These are phyloP conservation scores for Talaromyces sp. DNA, from an alignment of 2,329 filamentous ascomycete species.

Conservation along the genomic window DNA sequence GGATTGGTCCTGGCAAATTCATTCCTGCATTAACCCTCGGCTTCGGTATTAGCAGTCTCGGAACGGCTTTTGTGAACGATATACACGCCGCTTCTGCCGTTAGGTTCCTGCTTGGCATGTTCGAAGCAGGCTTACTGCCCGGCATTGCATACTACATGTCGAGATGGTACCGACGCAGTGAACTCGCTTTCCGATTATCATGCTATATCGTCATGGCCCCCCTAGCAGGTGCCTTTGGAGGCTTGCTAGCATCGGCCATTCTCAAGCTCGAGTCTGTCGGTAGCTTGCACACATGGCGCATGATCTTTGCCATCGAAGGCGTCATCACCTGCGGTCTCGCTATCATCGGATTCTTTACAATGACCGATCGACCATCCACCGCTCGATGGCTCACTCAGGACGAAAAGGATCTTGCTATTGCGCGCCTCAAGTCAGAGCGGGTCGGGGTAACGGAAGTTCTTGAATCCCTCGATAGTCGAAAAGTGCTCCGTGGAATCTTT, in stretches of 20 bases:
- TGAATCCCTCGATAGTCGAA: constrained; percentile 59
- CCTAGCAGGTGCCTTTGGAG: constrained; percentile 60
- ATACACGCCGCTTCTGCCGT: constrained; percentile 55
- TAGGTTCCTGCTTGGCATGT: constrained; percentile 78
- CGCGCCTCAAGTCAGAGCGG: constrained; percentile 61
- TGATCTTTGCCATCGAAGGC: constrained; percentile 61
- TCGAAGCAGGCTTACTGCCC: constrained; percentile 67
- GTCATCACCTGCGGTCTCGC: constrained; percentile 59
- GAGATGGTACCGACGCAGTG: constrained; percentile 77
- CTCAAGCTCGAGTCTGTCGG: constrained; percentile 52
- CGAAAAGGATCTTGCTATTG: constrained; percentile 63
- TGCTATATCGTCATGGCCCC: constrained; percentile 82
- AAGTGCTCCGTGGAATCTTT: constrained; percentile 60
- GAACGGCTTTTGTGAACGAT: constrained; percentile 62
- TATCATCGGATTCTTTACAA: constrained; percentile 59
- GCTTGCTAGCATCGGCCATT: constrained; percentile 58
- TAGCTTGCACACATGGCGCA: constrained; percentile 57
- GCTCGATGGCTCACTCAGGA: constrained; percentile 67
- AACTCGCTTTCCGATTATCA: constrained; percentile 88
- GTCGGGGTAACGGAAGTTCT: constrained; percentile 60
- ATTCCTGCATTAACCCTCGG: constrained; percentile 59
- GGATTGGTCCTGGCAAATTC: constrained; percentile 67
- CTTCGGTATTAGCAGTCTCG: constrained; percentile 62
- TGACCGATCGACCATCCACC: constrained; percentile 71
- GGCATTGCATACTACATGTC: constrained; percentile 67